These are phyloP conservation scores for Candida glaebosa DNA, from an alignment of 805 yeast genomes.

Conservation along the genomic window DNA sequence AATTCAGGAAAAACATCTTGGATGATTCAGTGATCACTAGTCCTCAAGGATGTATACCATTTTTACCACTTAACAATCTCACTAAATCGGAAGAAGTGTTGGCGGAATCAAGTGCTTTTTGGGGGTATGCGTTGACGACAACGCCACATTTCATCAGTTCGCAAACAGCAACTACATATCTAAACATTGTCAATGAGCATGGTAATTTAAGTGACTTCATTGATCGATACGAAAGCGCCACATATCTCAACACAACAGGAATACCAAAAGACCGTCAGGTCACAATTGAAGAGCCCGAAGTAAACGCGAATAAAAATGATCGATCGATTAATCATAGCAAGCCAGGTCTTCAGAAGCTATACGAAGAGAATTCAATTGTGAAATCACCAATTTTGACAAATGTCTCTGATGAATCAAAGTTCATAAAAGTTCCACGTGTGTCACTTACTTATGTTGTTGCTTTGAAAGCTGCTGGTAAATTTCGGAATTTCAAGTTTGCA, in stretches of 20 bases:
- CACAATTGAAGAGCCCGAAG: slow-evolving; percentile 10
- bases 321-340: not conserved
- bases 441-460: slow-evolving; percentile 57
- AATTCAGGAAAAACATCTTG: slow-evolving; percentile 45
- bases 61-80: slow-evolving; percentile 58
- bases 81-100: slow-evolving; percentile 41
- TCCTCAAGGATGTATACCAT: slow-evolving; percentile 47
- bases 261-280: slow-evolving; percentile 15
- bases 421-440: slow-evolving; percentile 19
- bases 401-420: slow-evolving; percentile 5
- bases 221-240: slow-evolving; percentile 27
- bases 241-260: slow-evolving; percentile 25
- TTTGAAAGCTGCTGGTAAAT: slow-evolving; percentile 60
- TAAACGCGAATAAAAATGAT: not conserved
- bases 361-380: slow-evolving; percentile 9
- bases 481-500: slow-evolving; percentile 55
- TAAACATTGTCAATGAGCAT: slow-evolving; percentile 43
- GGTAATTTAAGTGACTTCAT: slow-evolving; percentile 33
- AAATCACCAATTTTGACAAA: slow-evolving; percentile 21
- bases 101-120: slow-evolving; percentile 76
- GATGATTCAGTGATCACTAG: slow-evolving; percentile 18
- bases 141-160: slow-evolving; percentile 42
- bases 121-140: slow-evolving; percentile 50
- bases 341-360: slow-evolving; percentile 2
- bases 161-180: slow-evolving; percentile 46